Evolutionary conservation across 345 rosid species (phyloP).

Genomic region (Laguncularia racemosa): DNA sequence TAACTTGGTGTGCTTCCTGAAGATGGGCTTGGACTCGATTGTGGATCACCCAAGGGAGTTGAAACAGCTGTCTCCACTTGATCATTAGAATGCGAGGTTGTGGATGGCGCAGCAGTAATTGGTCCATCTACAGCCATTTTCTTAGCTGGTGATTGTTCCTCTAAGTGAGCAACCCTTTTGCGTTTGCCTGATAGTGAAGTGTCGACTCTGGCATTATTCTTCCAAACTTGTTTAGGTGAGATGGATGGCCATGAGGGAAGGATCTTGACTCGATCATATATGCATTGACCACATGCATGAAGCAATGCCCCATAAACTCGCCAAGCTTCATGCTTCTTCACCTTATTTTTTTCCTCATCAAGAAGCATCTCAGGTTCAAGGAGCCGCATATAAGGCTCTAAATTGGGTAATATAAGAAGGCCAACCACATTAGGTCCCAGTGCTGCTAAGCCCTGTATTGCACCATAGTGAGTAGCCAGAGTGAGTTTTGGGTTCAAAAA

Average conservation of each 20-base stretch:
- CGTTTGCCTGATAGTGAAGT: slow-evolving; percentile 47
- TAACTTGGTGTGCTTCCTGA: slow-evolving; percentile 26
- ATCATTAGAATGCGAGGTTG: slow-evolving; percentile 27
- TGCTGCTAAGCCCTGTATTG: slow-evolving; percentile 90
- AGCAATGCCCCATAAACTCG: slow-evolving; percentile 79
- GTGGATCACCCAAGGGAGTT: slow-evolving; percentile 28
- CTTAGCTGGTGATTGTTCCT: slow-evolving; percentile 41
- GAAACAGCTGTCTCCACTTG: slow-evolving; percentile 27
- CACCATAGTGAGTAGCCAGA: slow-evolving; percentile 92
- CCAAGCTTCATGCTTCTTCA: slow-evolving; percentile 93
- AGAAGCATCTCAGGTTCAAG: slow-evolving; percentile 86
- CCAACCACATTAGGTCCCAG: slow-evolving; percentile 89
- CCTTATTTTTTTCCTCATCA: slow-evolving; percentile 79
- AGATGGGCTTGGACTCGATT: slow-evolving; percentile 26
- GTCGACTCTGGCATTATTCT: slow-evolving; percentile 39
- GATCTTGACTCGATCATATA: slow-evolving; percentile 62
- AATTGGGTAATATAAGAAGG: slow-evolving; percentile 71
- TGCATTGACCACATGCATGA: slow-evolving; percentile 66
- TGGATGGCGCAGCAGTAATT: slow-evolving; percentile 15
- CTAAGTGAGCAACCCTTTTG: slow-evolving; percentile 30
- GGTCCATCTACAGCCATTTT: slow-evolving; percentile 51
- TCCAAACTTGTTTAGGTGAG: slow-evolving; percentile 30
- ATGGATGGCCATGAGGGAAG: slow-evolving; percentile 59
- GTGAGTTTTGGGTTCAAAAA: slow-evolving; percentile 82
- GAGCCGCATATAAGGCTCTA: slow-evolving; percentile 66